phyloP scores from a whole-genome alignment of 441 rosid genomes.

The Biscutella auriculata region DNA sequence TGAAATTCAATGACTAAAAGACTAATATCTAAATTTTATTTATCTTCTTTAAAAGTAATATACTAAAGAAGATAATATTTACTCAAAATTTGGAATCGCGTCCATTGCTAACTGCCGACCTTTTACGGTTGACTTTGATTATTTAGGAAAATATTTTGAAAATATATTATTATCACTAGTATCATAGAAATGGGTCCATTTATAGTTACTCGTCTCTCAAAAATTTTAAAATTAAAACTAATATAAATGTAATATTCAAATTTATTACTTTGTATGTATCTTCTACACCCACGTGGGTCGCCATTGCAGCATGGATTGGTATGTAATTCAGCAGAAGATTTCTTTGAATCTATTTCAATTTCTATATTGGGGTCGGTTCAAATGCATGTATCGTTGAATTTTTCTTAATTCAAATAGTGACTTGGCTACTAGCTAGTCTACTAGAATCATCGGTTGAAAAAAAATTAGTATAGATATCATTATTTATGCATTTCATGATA shows the following conservation, averaged over 20 bases:
- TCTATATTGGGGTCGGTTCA: neutral
- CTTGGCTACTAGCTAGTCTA: neutral
- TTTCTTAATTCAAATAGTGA: neutral
- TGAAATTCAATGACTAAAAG: neutral
- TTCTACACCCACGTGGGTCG: constrained; percentile 17
- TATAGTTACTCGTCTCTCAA: constrained; percentile 1
- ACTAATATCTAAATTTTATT: neutral
- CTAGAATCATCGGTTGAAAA: constrained; percentile 3
- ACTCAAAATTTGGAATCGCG: constrained; percentile 16
- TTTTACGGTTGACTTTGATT: constrained; percentile 17
- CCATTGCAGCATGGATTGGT: constrained; percentile 8
- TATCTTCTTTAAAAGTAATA: neutral
- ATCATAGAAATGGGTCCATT: neutral
- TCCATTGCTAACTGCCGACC: constrained; percentile 15
- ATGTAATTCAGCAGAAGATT: neutral
- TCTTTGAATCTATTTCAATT: neutral
- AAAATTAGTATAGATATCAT: neutral
- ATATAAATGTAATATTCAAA: neutral
- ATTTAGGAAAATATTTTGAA: neutral
- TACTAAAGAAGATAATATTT: neutral
- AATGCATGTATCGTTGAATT: neutral
- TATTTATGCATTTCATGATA: constrained; percentile 7
- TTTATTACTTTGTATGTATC: constrained; percentile 13
- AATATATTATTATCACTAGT: neutral
- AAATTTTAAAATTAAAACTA: neutral